phyloP scores from a whole-genome alignment of 148 eudicot species.

The Mesembryanthemum crystallinum region DNA sequence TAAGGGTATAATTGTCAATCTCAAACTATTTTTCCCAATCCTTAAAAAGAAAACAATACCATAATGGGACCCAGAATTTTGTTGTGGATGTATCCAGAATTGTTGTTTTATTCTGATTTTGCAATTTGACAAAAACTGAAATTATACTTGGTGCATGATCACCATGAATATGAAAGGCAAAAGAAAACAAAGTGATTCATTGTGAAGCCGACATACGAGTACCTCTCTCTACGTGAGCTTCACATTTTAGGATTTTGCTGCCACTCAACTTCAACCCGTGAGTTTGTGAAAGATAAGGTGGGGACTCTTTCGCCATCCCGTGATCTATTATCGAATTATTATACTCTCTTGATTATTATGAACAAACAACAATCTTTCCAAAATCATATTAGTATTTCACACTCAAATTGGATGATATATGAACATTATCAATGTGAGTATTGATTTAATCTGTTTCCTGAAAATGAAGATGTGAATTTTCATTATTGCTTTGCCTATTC shows the following conservation, averaged over 20 bases:
- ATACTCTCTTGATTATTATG: too few relatives aligned
- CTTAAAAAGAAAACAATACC: too few relatives aligned
- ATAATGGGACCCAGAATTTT: neutral
- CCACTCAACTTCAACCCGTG: conserved; percentile 17
- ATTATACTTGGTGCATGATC: neutral
- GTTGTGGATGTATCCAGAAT: neutral
- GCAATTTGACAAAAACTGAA: neutral
- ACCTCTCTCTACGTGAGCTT: neutral
- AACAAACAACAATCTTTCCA: neutral
- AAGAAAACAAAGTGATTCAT: conserved; percentile 8
- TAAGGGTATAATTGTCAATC: too few relatives aligned
- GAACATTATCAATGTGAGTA: too few relatives aligned
- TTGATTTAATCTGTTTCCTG: too few relatives aligned
- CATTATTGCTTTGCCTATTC: too few relatives aligned
- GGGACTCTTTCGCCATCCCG: conserved; percentile 19
- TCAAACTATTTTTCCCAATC: too few relatives aligned
- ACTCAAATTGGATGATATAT: too few relatives aligned
- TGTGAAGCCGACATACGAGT: neutral
- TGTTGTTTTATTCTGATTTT: neutral
- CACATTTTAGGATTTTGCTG: too few relatives aligned
- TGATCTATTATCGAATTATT: conserved; percentile 11
- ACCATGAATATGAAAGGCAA: neutral
- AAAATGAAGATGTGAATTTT: too few relatives aligned
- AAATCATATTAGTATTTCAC: neutral
- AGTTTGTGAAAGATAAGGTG: conserved; percentile 16